phyloP scores from a whole-genome alignment of 768 basidiomycete genomes.

The Macrolepiota albuminosa region DNA sequence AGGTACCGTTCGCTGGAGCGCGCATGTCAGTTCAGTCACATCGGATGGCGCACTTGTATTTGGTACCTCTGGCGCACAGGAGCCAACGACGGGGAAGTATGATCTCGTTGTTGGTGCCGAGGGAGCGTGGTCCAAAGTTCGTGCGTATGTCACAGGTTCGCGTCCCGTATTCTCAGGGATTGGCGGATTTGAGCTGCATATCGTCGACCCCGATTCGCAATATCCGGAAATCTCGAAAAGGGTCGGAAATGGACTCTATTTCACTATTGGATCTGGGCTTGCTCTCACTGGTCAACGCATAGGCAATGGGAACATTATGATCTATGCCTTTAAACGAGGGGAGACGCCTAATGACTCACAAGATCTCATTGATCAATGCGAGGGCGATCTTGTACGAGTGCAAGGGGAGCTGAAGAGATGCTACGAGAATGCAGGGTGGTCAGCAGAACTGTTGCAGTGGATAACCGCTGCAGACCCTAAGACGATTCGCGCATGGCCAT shows the following conservation, averaged over 20 bases:
- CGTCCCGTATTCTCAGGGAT: slow-evolving; percentile 29
- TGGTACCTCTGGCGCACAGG: slow-evolving; percentile 9
- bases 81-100: slow-evolving; percentile 8
- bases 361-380: slow-evolving; percentile 4
- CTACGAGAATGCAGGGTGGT: slow-evolving; percentile 7
- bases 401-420: slow-evolving; percentile 2
- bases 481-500: slow-evolving; percentile 10
- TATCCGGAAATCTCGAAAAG: slow-evolving; percentile 20
- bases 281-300: slow-evolving; percentile 8
- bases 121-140: slow-evolving; percentile 35
- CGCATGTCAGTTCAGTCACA: slow-evolving; percentile 13
- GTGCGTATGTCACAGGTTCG: slow-evolving; percentile 24
- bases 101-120: slow-evolving; percentile 24
- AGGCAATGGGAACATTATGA: slow-evolving; percentile 11
- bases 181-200: slow-evolving; percentile 14
- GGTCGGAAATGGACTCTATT: slow-evolving; percentile 25
- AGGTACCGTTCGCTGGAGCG: slow-evolving; percentile 17
- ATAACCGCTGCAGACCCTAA: slow-evolving; percentile 7
- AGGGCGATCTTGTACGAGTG: slow-evolving; percentile 1
- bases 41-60: slow-evolving; percentile 8
- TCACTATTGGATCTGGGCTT: slow-evolving; percentile 9
- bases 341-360: neutral
- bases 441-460: slow-evolving; percentile 6
- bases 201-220: slow-evolving; percentile 8
- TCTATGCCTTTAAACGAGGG: slow-evolving; percentile 3